phyloP scores from a whole-genome alignment of 2,329 filamentous ascomycete species.

The Botryotinia globosa region DNA sequence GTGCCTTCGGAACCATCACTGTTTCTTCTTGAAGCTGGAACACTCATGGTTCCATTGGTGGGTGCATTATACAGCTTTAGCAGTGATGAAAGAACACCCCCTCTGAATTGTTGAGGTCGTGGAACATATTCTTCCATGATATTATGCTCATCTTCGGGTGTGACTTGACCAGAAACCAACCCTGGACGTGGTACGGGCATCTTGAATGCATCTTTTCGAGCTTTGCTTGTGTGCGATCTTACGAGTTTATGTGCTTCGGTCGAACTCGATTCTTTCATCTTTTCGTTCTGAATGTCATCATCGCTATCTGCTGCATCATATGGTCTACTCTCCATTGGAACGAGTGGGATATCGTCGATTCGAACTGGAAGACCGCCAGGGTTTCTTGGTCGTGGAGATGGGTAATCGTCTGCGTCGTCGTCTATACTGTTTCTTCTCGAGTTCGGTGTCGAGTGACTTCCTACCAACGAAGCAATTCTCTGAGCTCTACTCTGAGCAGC shows the following conservation, averaged over 20 bases:
- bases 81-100: constrained; percentile 69
- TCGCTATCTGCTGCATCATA: constrained; percentile 32
- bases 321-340: constrained; percentile 32
- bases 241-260: constrained; percentile 47
- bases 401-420: constrained; percentile 30
- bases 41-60: constrained; percentile 29
- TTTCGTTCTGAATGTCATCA: constrained; percentile 28
- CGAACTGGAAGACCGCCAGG: constrained; percentile 29
- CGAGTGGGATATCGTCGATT: constrained; percentile 38
- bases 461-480: constrained; percentile 35
- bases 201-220: constrained; percentile 25
- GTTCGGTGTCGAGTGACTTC: constrained; percentile 36
- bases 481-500: constrained; percentile 38
- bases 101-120: constrained; percentile 64
- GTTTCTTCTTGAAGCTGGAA: constrained; percentile 29
- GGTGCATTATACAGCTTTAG: constrained; percentile 65
- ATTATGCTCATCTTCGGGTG: constrained; percentile 41
- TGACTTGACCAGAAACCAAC: constrained; percentile 46
- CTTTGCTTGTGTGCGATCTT: constrained; percentile 41
- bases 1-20: constrained; percentile 39
- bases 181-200: constrained; percentile 26
- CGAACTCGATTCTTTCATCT: constrained; percentile 29
- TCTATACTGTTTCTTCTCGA: constrained; percentile 36
- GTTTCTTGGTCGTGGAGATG: constrained; percentile 14
- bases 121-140: constrained; percentile 62